Evolutionary conservation across 2,329 filamentous ascomycete species (phyloP), one percentile per base, ranked within the genome.

Genomic region (Dactylellina haptotyla): DNA sequence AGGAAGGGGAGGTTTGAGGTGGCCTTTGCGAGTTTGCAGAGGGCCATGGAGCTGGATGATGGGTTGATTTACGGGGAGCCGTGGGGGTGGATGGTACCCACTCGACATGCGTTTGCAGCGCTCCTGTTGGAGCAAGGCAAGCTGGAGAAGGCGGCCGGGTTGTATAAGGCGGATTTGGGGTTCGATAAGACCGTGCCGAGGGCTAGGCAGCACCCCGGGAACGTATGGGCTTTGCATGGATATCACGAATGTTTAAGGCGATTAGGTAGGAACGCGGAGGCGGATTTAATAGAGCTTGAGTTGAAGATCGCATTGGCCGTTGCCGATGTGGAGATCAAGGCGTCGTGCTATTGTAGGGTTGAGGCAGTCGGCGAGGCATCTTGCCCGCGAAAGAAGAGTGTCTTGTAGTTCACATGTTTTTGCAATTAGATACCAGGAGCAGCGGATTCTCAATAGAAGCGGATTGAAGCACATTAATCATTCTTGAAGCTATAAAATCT

Each of bases 81-180:
- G 0, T 92, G 89, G 89, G 88, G 88, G 0, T 92, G 90, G 89
- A 91, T 92, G 89, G 88, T 90, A 78, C 90, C 90, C 0, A 86
- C 87, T 0, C 83, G 89, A 2, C 90, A 92, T 79, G 89, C 89
- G 0, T 89, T 89, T 56, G 89, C 87, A 0, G 90, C 89, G 0
- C 82, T 93, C 2, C 79, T 91, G 28, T 82, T 91, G 10, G 90
- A 92, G 78, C 89, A 90, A 77, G 87, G 85, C 0, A 81, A 81
- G n/a, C 81, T 85, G 0, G 83, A 85, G 23, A 82, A 89, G 53
- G 88, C 88, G 0, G 80, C 83, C 1, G 82, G 78, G 0, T 84
- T 87, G 0, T 91, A 90, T 75, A 81, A 80, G 18, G 87, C 86
- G 0, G 88, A 90, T 76, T 79, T 90, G 12, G 88, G 88, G 0